Conservation (phyloP, 106 monocot species). For the Allium cepa region DNA sequence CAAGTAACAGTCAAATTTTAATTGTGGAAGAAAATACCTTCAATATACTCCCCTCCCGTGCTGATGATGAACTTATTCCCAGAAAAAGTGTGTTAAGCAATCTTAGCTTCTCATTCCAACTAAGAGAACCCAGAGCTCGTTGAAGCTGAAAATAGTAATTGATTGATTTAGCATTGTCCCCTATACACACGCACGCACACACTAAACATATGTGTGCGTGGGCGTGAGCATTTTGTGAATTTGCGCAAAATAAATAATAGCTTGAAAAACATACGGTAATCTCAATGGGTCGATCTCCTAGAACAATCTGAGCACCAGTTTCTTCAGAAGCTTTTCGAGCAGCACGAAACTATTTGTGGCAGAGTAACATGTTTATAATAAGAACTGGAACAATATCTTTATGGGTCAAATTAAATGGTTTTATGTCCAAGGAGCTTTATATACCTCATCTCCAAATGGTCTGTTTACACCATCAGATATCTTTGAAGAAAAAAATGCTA, state of each 20-base stretch:
- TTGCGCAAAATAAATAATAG: too few species aligned
- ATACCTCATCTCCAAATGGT: constrained; percentile 82
- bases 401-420: neutral
- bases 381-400: neutral
- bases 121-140: constrained; percentile 86
- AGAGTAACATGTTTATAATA: constrained; percentile 3
- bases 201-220: too few species aligned
- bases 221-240: too few species aligned
- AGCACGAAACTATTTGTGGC: constrained; percentile 65
- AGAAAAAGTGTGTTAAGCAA: constrained; percentile 48
- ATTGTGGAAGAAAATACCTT: constrained; percentile 24
- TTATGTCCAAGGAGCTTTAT: neutral
- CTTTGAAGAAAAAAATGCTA: constrained; percentile 91
- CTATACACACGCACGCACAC: too few species aligned
- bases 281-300: constrained; percentile 97
- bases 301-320: constrained; percentile 78
- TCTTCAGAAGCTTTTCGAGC: constrained; percentile 84
- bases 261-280: constrained; percentile 61
- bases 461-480: constrained; percentile 52
- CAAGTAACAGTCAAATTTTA: too few species aligned
- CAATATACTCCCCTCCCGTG: constrained; percentile 11
- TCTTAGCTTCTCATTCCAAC: constrained; percentile 54
- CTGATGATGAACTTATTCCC: constrained; percentile 54
- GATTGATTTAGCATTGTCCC: too few species aligned
- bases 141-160: constrained; percentile 50